phyloP scores from a whole-genome alignment of 2,329 filamentous ascomycete genomes.

The Truncatella angustata region DNA sequence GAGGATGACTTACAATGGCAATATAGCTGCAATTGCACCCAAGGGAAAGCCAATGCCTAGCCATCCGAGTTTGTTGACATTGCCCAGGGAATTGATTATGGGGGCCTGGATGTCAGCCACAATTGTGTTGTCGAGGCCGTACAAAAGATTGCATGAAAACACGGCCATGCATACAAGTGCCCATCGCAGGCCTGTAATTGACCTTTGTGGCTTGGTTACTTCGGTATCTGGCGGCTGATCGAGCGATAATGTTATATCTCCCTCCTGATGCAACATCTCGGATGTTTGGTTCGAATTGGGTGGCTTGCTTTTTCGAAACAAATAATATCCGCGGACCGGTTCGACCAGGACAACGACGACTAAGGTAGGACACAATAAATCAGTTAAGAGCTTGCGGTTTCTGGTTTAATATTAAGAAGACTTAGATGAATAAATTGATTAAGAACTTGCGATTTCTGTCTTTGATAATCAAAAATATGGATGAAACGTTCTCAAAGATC shows the following conservation, averaged over 20 bases:
- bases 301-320: too few species aligned
- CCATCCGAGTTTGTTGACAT: slow-evolving; percentile 37
- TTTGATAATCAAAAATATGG: too few species aligned
- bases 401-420: too few species aligned
- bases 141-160: slow-evolving; percentile 24
- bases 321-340: too few species aligned
- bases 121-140: slow-evolving; percentile 41
- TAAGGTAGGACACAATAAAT: too few species aligned
- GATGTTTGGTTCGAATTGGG: not conserved
- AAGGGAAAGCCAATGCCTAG: slow-evolving; percentile 33
- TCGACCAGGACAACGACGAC: too few species aligned
- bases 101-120: slow-evolving; percentile 40
- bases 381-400: too few species aligned
- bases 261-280: not conserved
- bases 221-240: not conserved
- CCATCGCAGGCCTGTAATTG: not conserved
- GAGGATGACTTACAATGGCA: not conserved
- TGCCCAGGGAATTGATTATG: slow-evolving; percentile 32
- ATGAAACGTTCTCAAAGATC: too few species aligned
- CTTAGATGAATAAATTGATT: too few species aligned
- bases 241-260: not conserved
- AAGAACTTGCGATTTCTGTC: too few species aligned
- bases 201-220: not conserved
- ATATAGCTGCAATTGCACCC: slow-evolving; percentile 31
- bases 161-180: not conserved